A percentile compares a stretch with the other conserved stretches of the same genome.
Evolutionary conservation across 768 basidiomycete species (phyloP).

Genomic region (Boletus vinaceobasis): DNA sequence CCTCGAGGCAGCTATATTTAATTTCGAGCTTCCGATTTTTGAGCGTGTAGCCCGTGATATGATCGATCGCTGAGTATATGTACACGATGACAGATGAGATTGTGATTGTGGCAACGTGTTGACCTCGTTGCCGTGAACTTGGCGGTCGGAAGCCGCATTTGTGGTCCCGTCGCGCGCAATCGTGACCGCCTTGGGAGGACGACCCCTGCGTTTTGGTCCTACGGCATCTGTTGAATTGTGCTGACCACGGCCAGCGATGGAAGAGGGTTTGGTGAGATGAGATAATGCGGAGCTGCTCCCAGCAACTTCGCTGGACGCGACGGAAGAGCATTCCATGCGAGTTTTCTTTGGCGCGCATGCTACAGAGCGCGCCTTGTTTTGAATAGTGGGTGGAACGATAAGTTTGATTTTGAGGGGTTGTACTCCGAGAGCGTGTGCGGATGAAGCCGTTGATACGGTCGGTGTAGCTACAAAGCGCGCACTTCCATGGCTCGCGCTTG

Average conservation of each 20-base stretch:
- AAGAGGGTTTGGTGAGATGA: constrained; percentile 15
- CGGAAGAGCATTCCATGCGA: constrained; percentile 21
- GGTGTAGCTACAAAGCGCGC: constrained; percentile 38
- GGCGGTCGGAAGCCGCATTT: constrained; percentile 18
- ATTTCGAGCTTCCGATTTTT: constrained; percentile 22
- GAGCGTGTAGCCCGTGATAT: constrained; percentile 25
- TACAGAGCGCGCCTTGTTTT: constrained; percentile 39
- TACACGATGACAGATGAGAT: constrained; percentile 32
- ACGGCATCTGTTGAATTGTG: constrained; percentile 10
- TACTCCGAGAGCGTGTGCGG: constrained; percentile 27
- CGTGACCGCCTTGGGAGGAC: constrained; percentile 49
- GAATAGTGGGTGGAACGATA: constrained; percentile 56
- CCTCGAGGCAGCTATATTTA: constrained; percentile 34
- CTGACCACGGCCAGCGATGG: constrained; percentile 29
- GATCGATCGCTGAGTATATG: constrained; percentile 18
- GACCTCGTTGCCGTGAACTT: constrained; percentile 31
- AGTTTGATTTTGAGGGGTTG: constrained; percentile 68
- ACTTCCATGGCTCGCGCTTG: constrained; percentile 31
- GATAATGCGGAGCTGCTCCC: constrained; percentile 16
- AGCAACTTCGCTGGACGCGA: constrained; percentile 41
- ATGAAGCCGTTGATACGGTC: constrained; percentile 35
- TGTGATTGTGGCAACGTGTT: constrained; percentile 35
- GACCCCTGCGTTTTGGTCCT: constrained; percentile 49
- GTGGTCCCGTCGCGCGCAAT: constrained; percentile 30
- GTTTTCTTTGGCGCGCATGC: constrained; percentile 30